These are phyloP conservation scores for Syzygium oleosum DNA, from an alignment of 345 rosid genomes.

Conservation along the genomic window DNA sequence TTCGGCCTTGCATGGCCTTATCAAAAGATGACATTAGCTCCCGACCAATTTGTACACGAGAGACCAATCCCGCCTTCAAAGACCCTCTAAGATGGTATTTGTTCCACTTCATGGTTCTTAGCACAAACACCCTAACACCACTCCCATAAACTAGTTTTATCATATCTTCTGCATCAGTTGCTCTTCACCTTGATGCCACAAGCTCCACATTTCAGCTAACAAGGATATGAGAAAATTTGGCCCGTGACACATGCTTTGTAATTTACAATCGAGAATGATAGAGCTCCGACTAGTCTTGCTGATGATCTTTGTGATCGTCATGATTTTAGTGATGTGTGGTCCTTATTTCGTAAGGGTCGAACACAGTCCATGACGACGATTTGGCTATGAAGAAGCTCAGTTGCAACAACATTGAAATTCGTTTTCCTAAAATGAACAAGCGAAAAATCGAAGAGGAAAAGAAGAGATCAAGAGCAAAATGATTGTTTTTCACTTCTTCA, in stretches of 20 bases:
- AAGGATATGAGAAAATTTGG: not conserved
- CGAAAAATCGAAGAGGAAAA: not conserved
- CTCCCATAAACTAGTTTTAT: not conserved
- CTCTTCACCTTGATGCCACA: not conserved
- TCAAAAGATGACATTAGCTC: not conserved
- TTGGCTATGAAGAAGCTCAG: not conserved
- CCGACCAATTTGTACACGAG: fast-evolving
- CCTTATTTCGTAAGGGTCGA: not conserved
- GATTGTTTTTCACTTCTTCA: not conserved
- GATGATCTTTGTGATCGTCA: not conserved
- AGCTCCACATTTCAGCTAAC: not conserved
- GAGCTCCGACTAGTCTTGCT: fast-evolving
- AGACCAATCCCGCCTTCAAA: not conserved
- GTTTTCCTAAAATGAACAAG: not conserved
- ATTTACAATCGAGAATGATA: not conserved
- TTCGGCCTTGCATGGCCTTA: not conserved
- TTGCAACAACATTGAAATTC: not conserved
- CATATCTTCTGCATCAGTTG: not conserved
- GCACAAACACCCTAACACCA: not conserved
- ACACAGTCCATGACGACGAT: not conserved
- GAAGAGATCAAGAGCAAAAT: not conserved
- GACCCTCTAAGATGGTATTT: not conserved
- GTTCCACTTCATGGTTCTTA: not conserved
- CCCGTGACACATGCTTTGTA: not conserved
- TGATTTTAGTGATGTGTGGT: not conserved